A percentile compares a stretch with the other conserved stretches of the same genome.
These are phyloP conservation scores for Colletotrichum orchidophilum DNA, from an alignment of 2,329 filamentous ascomycete genomes.

Conservation along the genomic window DNA sequence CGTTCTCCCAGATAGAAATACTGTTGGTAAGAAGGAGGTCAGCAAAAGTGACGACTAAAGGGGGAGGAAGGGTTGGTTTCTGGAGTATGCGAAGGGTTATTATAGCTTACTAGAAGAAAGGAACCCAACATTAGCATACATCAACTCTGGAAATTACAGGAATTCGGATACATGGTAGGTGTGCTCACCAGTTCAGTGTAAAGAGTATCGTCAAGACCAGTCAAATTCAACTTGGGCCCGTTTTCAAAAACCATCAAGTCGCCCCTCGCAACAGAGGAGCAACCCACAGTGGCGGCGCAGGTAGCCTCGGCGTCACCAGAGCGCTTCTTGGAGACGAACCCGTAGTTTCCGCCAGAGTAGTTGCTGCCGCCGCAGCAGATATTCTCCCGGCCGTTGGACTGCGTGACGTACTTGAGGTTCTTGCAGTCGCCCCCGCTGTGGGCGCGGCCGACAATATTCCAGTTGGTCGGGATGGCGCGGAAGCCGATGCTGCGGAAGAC, in stretches of 20 bases:
- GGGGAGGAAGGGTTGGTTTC: not conserved
- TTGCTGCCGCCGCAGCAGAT: not conserved
- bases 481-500: not conserved
- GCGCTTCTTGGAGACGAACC: not conserved
- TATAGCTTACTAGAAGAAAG: not conserved
- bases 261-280: not conserved
- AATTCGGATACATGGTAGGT: not conserved
- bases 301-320: not conserved
- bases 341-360: not conserved
- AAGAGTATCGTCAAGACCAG: not conserved
- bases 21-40: not conserved
- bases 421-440: not conserved
- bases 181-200: not conserved
- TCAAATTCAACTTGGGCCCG: not conserved
- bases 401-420: not conserved
- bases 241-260: not conserved
- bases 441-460: not conserved
- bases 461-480: not conserved
- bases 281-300: not conserved
- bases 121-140: not conserved
- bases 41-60: not conserved
- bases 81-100: not conserved
- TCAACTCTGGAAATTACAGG: fast-evolving
- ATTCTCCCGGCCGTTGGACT: not conserved
- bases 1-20: not conserved